Conservation (phyloP, 202 grass and related monocot genomes). For the Miscanthus sacchariflorus region DNA sequence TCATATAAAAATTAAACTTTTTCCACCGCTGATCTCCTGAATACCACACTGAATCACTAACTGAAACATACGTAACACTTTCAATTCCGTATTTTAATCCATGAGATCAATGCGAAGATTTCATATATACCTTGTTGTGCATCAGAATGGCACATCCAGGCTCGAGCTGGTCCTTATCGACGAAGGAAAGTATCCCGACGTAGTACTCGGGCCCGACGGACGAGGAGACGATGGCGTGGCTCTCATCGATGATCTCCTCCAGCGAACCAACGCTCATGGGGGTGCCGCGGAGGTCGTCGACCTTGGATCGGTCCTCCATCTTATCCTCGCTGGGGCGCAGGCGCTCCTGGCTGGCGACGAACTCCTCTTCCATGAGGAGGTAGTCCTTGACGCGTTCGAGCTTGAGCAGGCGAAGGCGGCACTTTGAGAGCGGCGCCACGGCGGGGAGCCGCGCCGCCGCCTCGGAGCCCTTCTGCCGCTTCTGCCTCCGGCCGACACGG, state of each 20-base stretch:
- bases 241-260: slow-evolving; percentile 98
- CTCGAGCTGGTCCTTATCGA: slow-evolving; percentile 97
- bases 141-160: slow-evolving; percentile 91
- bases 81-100: background rate
- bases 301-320: slow-evolving; percentile 97
- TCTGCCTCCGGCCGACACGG: slow-evolving; percentile 88
- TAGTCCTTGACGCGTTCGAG: slow-evolving; percentile 96
- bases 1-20: background rate
- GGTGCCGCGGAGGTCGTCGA: slow-evolving; percentile 87
- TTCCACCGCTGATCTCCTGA: background rate
- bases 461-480: slow-evolving; percentile 87
- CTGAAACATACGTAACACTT: slow-evolving; percentile 13
- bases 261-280: slow-evolving; percentile 94
- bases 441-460: slow-evolving; percentile 74
- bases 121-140: slow-evolving; percentile 80
- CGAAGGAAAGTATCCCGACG: slow-evolving; percentile 85
- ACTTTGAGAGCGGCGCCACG: slow-evolving; percentile 88
- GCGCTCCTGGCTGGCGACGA: slow-evolving; percentile 85
- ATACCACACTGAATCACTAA: slow-evolving; percentile 18
- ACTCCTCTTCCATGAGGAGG: slow-evolving; percentile 96
- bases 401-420: slow-evolving; percentile 92
- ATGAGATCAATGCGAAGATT: slow-evolving; percentile 17
- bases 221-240: slow-evolving; percentile 81
- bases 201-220: slow-evolving; percentile 97
- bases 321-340: slow-evolving; percentile 92